Conservation (phyloP, 2,329 filamentous ascomycete species). For the Pseudocercospora pini-densiflorae region DNA sequence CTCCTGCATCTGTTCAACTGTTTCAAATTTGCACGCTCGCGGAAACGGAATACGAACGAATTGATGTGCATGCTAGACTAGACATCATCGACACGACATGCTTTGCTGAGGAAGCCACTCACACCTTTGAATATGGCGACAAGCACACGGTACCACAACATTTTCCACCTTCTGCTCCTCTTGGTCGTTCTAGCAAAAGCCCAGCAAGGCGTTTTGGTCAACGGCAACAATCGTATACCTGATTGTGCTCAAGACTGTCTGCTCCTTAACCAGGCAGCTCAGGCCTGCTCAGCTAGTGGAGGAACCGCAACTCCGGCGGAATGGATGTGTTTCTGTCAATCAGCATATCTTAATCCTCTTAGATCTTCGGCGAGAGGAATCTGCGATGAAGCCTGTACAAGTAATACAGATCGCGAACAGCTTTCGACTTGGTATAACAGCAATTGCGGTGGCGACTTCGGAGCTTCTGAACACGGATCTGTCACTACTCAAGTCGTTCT, state of each 20-base stretch:
- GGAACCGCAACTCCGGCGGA: constrained; percentile 52
- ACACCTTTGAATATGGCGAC: too few relatives aligned
- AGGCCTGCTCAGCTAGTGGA: constrained; percentile 62
- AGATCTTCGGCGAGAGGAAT: constrained; percentile 54
- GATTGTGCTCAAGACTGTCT: constrained; percentile 41
- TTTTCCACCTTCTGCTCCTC: too few relatives aligned
- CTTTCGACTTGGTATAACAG: neutral
- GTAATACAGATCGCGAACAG: constrained; percentile 20
- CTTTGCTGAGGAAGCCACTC: too few relatives aligned
- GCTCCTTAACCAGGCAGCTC: constrained; percentile 64
- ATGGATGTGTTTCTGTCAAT: constrained; percentile 75
- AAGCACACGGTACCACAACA: too few relatives aligned
- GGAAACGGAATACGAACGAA: too few relatives aligned
- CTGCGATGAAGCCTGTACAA: constrained; percentile 59
- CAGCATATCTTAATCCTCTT: constrained; percentile 62
- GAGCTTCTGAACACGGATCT: neutral
- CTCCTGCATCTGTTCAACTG: too few relatives aligned
- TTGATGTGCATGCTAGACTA: too few relatives aligned
- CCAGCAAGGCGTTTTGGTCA: constrained; percentile 34
- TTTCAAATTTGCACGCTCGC: too few relatives aligned
- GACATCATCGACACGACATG: too few relatives aligned
- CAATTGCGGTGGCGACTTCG: neutral
- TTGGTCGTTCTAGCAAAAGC: constrained; percentile 5
- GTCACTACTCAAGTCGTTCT: neutral
- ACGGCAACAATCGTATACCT: constrained; percentile 41